Percentiles rank a stretch among this genome's conserved stretches.
Evolutionary conservation across 2,329 filamentous ascomycete species (phyloP).

Genomic region (Diaporthe destruens): DNA sequence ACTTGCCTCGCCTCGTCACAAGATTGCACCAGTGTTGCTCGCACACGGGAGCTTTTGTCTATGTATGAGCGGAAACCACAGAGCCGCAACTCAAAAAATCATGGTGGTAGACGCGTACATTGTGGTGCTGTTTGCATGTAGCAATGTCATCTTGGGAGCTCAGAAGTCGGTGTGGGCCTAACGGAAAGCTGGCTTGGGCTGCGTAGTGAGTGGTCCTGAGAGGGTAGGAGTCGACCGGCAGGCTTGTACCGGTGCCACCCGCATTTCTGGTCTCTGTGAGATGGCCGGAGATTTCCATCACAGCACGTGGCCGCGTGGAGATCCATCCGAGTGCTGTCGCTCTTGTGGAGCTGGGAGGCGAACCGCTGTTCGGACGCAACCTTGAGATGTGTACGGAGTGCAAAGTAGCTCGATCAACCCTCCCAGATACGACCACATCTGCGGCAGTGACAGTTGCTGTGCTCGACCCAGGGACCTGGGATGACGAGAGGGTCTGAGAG

Average conservation of each 20-base stretch:
- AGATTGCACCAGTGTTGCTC: slow-evolving; percentile 19
- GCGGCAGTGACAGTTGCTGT: slow-evolving; percentile 10
- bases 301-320: slow-evolving; percentile 30
- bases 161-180: slow-evolving; percentile 23
- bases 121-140: slow-evolving; percentile 2
- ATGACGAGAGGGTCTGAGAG: slow-evolving; percentile 23
- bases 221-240: slow-evolving; percentile 28
- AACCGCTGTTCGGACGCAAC: slow-evolving; percentile 27
- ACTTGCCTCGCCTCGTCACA: slow-evolving; percentile 26
- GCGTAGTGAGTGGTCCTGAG: neutral
- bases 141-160: neutral
- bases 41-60: slow-evolving; percentile 6
- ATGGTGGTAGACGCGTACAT: slow-evolving; percentile 14
- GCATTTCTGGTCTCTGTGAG: slow-evolving; percentile 20
- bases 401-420: slow-evolving; percentile 25
- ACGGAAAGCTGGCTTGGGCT: slow-evolving; percentile 12
- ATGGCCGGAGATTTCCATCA: slow-evolving; percentile 34
- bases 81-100: slow-evolving; percentile 14
- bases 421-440: slow-evolving; percentile 26
- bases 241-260: slow-evolving; percentile 16
- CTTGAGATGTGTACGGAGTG: slow-evolving; percentile 12
- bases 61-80: neutral
- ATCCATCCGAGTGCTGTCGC: slow-evolving; percentile 27
- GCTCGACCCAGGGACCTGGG: slow-evolving; percentile 33
- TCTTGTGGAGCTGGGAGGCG: slow-evolving; percentile 30